Conservation (phyloP, 768 basidiomycete genomes). For the Mycena crocata region DNA sequence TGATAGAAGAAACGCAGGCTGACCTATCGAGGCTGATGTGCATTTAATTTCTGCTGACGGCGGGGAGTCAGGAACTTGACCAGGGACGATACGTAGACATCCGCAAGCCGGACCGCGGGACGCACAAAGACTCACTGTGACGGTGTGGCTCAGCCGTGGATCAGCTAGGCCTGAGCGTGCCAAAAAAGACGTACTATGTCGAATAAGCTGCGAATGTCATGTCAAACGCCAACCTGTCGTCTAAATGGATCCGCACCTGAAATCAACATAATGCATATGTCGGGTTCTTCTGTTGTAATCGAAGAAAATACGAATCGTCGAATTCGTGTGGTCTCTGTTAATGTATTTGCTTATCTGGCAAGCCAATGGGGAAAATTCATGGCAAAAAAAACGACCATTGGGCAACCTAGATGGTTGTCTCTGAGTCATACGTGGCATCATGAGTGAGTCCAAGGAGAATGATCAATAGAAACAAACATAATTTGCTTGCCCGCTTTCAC, state of each 20-base stretch:
- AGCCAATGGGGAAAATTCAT: background rate
- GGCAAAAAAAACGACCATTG: too few relatives aligned
- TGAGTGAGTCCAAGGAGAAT: background rate
- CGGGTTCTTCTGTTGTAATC: background rate
- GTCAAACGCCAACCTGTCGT: constrained; percentile 11
- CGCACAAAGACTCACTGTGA: background rate
- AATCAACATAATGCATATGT: background rate
- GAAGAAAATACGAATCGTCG: background rate
- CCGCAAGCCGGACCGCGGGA: background rate
- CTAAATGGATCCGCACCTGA: constrained; percentile 2
- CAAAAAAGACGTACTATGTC: constrained; percentile 16
- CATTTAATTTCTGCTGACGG: background rate
- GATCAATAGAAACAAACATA: background rate
- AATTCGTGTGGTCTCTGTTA: background rate
- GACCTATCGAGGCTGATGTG: background rate
- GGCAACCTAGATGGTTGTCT: background rate
- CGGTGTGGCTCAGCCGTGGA: background rate
- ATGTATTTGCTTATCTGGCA: background rate
- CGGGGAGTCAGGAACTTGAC: background rate
- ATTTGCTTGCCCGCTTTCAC: background rate
- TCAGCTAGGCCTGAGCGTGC: background rate
- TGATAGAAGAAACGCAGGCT: background rate
- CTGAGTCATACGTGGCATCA: background rate
- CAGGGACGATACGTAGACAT: background rate
- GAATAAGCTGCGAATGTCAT: constrained; percentile 18